These are phyloP conservation scores for Calonectria crousiana DNA, from an alignment of 2,329 filamentous ascomycete species.

Conservation along the genomic window DNA sequence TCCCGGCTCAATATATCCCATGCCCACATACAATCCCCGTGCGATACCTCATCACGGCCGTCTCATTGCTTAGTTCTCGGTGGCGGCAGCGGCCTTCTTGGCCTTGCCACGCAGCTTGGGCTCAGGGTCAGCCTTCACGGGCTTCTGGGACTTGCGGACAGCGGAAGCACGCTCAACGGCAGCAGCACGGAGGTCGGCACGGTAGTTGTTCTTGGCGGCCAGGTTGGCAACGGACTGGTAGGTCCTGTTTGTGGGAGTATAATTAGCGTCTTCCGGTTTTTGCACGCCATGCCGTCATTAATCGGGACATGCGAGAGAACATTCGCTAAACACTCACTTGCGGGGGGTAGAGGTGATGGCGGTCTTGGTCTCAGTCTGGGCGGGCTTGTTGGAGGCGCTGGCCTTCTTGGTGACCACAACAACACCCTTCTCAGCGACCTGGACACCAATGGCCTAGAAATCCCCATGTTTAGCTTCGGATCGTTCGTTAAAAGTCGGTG, in stretches of 20 bases:
- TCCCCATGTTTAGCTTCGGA: conserved; percentile 39
- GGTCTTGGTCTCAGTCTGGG: conserved; percentile 72
- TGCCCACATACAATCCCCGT: conserved; percentile 27
- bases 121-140: conserved; percentile 81
- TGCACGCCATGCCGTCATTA: not conserved
- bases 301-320: not conserved
- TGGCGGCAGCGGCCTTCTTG: conserved; percentile 72
- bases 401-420: conserved; percentile 88
- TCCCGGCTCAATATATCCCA: conserved; percentile 34
- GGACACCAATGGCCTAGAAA: conserved; percentile 82
- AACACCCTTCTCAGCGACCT: conserved; percentile 79
- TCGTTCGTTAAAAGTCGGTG: conserved; percentile 28
- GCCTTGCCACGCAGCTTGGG: conserved; percentile 84
- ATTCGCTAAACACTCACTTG: conserved; percentile 62
- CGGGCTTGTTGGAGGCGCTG: conserved; percentile 79
- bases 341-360: conserved; percentile 81
- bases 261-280: conserved; percentile 29
- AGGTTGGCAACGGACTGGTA: conserved; percentile 89
- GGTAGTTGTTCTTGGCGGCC: conserved; percentile 88
- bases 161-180: conserved; percentile 91
- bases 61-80: conserved; percentile 48
- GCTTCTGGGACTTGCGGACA: conserved; percentile 82
- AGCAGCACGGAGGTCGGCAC: conserved; percentile 78
- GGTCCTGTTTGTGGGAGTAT: conserved; percentile 67
- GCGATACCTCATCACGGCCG: conserved; percentile 32